Evolutionary conservation across 352 stramenopile species (phyloP).

Genomic region (Phytophthora rubi): DNA sequence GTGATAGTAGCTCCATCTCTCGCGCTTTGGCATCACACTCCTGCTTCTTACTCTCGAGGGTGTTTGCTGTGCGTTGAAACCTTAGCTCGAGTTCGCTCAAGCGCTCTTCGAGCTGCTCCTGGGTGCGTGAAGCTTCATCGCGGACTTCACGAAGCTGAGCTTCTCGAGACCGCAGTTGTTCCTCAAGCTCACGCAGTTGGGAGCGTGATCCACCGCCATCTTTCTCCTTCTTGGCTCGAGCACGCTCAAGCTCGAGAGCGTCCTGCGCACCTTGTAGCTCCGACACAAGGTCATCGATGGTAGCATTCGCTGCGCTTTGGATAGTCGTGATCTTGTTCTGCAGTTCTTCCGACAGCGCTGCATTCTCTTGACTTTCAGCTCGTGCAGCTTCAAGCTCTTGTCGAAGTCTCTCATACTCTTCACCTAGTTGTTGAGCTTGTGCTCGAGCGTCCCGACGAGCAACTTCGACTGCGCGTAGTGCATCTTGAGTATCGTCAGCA

Average conservation of each 20-base stretch:
- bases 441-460: slow-evolving; percentile 55
- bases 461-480: slow-evolving; percentile 68
- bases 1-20: slow-evolving; percentile 54
- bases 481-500: slow-evolving; percentile 63
- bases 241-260: slow-evolving; percentile 58
- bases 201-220: slow-evolving; percentile 34
- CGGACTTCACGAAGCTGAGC: slow-evolving; percentile 29
- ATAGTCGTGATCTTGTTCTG: slow-evolving; percentile 75
- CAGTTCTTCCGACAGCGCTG: slow-evolving; percentile 56
- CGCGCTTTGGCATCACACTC: slow-evolving; percentile 63
- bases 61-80: slow-evolving; percentile 30
- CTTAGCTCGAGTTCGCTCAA: slow-evolving; percentile 29
- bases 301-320: slow-evolving; percentile 77
- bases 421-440: slow-evolving; percentile 45
- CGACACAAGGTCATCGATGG: slow-evolving; percentile 73
- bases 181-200: slow-evolving; percentile 50
- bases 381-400: slow-evolving; percentile 60
- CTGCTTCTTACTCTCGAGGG: slow-evolving; percentile 66
- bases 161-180: slow-evolving; percentile 47
- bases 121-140: slow-evolving; percentile 25
- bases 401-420: slow-evolving; percentile 50
- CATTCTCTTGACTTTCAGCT: slow-evolving; percentile 47
- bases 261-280: slow-evolving; percentile 72
- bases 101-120: slow-evolving; percentile 34
- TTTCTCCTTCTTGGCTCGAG: slow-evolving; percentile 56